Conservation (phyloP, 1,284 basidiomycete species). For the Austropuccinia psidii region DNA sequence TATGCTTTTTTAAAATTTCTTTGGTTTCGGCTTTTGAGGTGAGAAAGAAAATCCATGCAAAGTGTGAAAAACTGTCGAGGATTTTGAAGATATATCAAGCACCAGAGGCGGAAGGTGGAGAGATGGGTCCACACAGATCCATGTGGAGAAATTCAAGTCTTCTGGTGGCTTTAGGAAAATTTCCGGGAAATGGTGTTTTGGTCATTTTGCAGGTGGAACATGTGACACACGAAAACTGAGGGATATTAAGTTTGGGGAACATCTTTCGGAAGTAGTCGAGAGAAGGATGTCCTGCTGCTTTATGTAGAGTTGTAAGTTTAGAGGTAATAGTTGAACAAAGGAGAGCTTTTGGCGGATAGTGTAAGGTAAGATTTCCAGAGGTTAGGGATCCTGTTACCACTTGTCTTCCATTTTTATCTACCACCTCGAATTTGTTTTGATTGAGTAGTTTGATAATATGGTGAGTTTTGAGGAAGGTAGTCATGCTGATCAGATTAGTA, state of each 20-base stretch:
- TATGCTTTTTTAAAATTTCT: background rate
- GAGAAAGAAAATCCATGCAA: background rate
- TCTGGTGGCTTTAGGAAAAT: background rate
- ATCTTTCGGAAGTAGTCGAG: background rate
- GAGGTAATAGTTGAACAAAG: background rate
- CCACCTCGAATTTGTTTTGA: background rate
- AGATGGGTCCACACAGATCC: background rate
- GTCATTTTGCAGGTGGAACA: background rate
- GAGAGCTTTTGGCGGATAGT: background rate
- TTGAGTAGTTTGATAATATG: background rate
- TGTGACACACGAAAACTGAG: background rate
- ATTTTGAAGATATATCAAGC: background rate
- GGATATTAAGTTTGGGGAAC: too few relatives aligned
- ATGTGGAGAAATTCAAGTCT: background rate
- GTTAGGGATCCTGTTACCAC: background rate
- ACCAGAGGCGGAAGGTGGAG: background rate
- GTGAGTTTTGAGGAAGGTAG: background rate
- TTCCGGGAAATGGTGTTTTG: background rate
- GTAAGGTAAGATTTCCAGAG: background rate
- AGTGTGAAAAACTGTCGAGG: background rate
- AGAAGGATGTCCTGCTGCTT: background rate
- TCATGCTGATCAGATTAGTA: background rate
- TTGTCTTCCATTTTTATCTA: background rate
- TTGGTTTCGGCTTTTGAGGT: background rate
- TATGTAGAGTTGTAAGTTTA: background rate